Evolutionary conservation across 306 rosid species (phyloP).

Genomic region (Vicia villosa): DNA sequence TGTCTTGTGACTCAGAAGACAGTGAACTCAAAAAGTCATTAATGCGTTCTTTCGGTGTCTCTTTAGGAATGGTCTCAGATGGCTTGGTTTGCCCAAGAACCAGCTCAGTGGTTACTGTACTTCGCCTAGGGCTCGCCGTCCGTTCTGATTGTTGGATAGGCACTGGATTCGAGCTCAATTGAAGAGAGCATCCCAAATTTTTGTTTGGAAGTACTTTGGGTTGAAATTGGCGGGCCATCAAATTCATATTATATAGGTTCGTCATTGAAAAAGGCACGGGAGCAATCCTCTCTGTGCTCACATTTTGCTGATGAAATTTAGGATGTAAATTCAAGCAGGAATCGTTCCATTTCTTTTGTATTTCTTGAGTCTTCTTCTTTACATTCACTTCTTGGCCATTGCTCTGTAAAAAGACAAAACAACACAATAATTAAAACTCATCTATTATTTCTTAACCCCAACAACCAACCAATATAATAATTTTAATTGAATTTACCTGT

Average conservation of each 20-base stretch:
- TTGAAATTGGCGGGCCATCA: constrained; percentile 61
- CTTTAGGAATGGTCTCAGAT: constrained; percentile 41
- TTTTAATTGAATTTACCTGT: constrained; percentile 48
- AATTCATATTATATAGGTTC: constrained; percentile 54
- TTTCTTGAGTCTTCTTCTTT: constrained; percentile 65
- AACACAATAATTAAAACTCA: constrained; percentile 25
- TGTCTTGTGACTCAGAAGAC: constrained; percentile 72
- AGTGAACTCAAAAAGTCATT: constrained; percentile 72
- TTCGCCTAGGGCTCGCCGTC: constrained; percentile 40
- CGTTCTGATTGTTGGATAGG: constrained; percentile 50
- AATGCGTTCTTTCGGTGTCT: constrained; percentile 50
- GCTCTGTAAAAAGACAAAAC: constrained; percentile 43
- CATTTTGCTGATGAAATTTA: constrained; percentile 66
- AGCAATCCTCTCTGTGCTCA: constrained; percentile 55
- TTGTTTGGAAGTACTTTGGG: constrained; percentile 66
- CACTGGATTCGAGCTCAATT: constrained; percentile 50
- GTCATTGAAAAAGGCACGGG: constrained; percentile 62
- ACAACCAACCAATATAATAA: neutral
- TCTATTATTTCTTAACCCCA: neutral
- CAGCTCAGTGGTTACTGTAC: constrained; percentile 76
- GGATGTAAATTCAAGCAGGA: constrained; percentile 74
- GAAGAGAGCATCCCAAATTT: constrained; percentile 62
- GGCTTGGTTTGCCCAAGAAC: constrained; percentile 73
- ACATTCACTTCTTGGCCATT: constrained; percentile 49
- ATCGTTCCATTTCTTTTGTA: constrained; percentile 86